A percentile compares a stretch with the other conserved stretches of the same genome.
Conservation (phyloP, 768 basidiomycete genomes). For the Lactifluus piperatus region DNA sequence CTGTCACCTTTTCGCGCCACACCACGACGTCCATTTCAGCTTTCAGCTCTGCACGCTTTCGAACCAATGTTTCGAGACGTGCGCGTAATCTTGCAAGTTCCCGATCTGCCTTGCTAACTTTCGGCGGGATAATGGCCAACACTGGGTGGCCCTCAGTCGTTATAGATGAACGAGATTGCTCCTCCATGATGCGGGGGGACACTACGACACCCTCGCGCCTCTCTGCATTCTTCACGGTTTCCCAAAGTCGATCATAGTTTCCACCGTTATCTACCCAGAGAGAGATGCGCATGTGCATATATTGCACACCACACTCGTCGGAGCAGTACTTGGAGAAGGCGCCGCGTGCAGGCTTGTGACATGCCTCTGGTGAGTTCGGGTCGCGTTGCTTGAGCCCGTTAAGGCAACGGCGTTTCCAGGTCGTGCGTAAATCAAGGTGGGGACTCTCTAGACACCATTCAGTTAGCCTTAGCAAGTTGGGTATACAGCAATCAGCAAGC, state of each 20-base stretch:
- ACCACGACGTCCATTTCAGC: slow-evolving; percentile 57
- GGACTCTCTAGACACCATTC: slow-evolving; percentile 41
- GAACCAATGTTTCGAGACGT: slow-evolving; percentile 48
- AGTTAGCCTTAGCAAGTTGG: background rate
- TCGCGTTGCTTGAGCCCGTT: slow-evolving; percentile 55
- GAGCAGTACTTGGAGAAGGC: slow-evolving; percentile 89
- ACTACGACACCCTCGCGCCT: slow-evolving; percentile 65
- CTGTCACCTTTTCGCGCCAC: slow-evolving; percentile 62
- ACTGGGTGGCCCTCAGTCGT: background rate
- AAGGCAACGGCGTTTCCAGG: slow-evolving; percentile 75
- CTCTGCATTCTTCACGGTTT: slow-evolving; percentile 58
- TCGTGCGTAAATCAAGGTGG: slow-evolving; percentile 52
- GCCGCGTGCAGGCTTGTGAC: slow-evolving; percentile 73
- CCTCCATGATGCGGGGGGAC: slow-evolving; percentile 18
- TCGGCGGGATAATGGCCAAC: slow-evolving; percentile 26
- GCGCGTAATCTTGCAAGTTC: slow-evolving; percentile 47
- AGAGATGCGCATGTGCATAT: slow-evolving; percentile 57
- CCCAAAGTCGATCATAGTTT: slow-evolving; percentile 60
- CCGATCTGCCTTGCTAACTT: slow-evolving; percentile 43
- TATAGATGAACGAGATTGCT: slow-evolving; percentile 3
- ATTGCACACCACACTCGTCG: slow-evolving; percentile 74
- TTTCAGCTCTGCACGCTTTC: slow-evolving; percentile 55
- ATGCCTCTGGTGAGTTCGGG: slow-evolving; percentile 56
- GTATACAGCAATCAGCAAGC: background rate
- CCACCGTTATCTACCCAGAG: slow-evolving; percentile 56